Evolutionary conservation across 306 rosid genomes (phyloP).

Genomic region (apple (Malus domestica)): ASM211411v1 NC_041796.1:7085501-7086000

Average conservation of each 20-base stretch:
- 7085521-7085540: constrained; percentile 6
- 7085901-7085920: too few species aligned
- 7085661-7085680: too few species aligned
- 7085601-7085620: not conserved
- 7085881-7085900: too few species aligned
- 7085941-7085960: too few species aligned
- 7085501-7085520: not conserved
- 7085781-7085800: not conserved
- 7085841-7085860: too few species aligned
- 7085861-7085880: too few species aligned
- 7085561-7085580: constrained; percentile 22
- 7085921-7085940: too few species aligned
- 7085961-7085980: too few species aligned
- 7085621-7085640: not conserved
- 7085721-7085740: constrained; percentile 12
- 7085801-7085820: constrained; percentile 30
- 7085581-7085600: constrained; percentile 31
- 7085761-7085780: not conserved
- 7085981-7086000: too few species aligned
- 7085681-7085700: not conserved
- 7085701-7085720: not conserved
- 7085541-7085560: not conserved
- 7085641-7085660: too few species aligned
- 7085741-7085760: constrained; percentile 5
- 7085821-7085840: not conserved